Percentiles rank a stretch among this genome's conserved stretches.
Conservation (phyloP, 306 rosid species). For the Medicago lupulina region DNA sequence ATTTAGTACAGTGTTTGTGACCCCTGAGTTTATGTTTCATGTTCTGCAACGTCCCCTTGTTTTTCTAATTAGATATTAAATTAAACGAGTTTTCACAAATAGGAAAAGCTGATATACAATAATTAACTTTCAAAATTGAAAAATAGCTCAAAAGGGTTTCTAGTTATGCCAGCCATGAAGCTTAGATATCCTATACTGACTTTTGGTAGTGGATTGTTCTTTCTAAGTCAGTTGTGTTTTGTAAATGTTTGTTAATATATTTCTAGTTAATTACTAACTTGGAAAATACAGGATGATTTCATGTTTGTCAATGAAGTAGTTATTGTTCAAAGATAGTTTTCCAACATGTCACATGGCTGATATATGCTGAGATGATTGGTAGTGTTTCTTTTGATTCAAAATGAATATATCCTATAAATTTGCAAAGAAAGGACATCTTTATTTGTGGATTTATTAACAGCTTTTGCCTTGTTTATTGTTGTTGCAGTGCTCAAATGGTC, state of each 20-base stretch:
- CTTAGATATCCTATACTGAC: not conserved
- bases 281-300: not conserved
- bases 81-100: not conserved
- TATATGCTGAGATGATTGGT: slow-evolving; percentile 12
- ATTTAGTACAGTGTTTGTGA: too few relatives aligned
- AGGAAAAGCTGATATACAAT: not conserved
- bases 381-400: not conserved
- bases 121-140: not conserved
- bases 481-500: slow-evolving; percentile 93
- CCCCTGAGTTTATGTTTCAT: not conserved
- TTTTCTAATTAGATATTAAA: not conserved
- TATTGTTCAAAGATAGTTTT: not conserved
- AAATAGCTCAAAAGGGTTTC: not conserved
- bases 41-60: not conserved
- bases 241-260: not conserved
- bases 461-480: slow-evolving; percentile 13
- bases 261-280: not conserved
- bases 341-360: not conserved
- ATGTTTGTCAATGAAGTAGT: not conserved
- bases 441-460: not conserved
- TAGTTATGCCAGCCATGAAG: not conserved
- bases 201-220: not conserved
- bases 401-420: not conserved
- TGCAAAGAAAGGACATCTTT: not conserved
- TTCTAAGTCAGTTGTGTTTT: too few relatives aligned